Percentiles rank a stretch among this genome's conserved stretches.
Conservation (phyloP, 371 early-diverging fungal genomes). For the Zopfochytrium polystomum region DNA sequence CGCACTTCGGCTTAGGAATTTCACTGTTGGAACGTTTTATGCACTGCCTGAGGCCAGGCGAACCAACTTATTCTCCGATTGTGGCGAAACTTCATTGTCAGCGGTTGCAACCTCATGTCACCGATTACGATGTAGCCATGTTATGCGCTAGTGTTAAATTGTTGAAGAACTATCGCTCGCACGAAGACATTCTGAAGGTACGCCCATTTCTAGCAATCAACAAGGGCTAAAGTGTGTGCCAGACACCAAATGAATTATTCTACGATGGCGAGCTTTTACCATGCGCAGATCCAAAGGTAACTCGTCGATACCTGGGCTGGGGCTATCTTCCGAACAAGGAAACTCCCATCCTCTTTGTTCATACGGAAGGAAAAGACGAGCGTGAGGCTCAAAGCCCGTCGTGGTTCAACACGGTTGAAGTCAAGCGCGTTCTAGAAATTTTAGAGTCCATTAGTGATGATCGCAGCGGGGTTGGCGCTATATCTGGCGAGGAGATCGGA, state of each 20-base stretch:
- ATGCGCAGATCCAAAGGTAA: conserved; percentile 50
- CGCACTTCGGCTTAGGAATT: conserved; percentile 8
- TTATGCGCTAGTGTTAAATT: conserved; percentile 32
- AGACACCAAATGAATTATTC: neutral
- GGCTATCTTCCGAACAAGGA: conserved; percentile 44
- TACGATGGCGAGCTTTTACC: conserved; percentile 33
- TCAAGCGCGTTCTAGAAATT: too few species aligned
- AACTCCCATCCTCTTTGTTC: conserved; percentile 40
- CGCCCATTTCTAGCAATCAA: neutral
- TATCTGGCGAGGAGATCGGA: conserved; percentile 47
- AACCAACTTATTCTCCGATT: conserved; percentile 32
- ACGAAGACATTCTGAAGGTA: conserved; percentile 18
- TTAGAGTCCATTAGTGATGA: too few species aligned
- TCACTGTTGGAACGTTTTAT: conserved; percentile 32
- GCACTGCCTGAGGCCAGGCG: conserved; percentile 18
- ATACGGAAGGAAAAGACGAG: conserved; percentile 30
- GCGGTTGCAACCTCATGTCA: conserved; percentile 5
- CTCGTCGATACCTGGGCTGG: too few species aligned
- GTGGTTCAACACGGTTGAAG: conserved; percentile 35
- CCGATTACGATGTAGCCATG: conserved; percentile 20
- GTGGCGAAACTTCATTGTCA: neutral
- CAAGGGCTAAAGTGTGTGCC: too few species aligned
- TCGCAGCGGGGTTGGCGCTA: conserved; percentile 31
- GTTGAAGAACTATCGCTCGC: conserved; percentile 34
- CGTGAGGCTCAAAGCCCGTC: conserved; percentile 27